Evolutionary conservation across 164 flowering plant species (phyloP), one percentile per base, ranked within the genome.

Genomic region (Stephania cephalantha): DNA sequence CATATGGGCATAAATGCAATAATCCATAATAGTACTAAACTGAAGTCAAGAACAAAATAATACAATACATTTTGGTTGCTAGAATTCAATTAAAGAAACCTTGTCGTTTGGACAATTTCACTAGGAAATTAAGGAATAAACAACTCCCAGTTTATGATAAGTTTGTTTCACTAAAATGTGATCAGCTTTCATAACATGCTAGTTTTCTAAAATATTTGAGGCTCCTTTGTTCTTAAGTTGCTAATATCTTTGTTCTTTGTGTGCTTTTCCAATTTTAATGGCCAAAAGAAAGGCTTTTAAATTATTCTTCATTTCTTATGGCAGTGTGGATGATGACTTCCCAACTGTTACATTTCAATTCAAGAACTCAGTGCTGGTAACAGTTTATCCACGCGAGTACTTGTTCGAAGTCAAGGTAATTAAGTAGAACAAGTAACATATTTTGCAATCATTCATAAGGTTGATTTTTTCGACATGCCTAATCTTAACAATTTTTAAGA

Each of bases 341-440:
- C 75, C 75, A 11, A 18, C 48, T 25, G 67, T 73, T 65, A 73
- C 68, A 31, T 64, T 73, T 63, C 69, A 64, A 6, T 73, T 73
- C 46, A 69, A 73, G 15, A 65, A 73, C 53, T 73, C 75, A 17
- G 53, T 73, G 46, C 45, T 69, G 11, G 31, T 73, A 50, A 64
- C 48, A 46, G 75, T 73, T 58, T 44, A 63, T 22, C 75, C 75
- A 10, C 75, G 61, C 30, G 69, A 73, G 18, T 73, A 73, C 65
- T 46, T 73, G n/a, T 63, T 73, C 15, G 5, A 7, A 64, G 46
- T 25, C 75, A 67, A 65, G 29, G 94, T 90, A 25, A 25, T 25
- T 25, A 85, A 88, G 89, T 86, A 69, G 31, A 66, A 9, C 31
- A 50, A 42, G 29, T 8, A 42, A 25, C 25, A 25, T 25, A 50